Evolutionary conservation across 2,329 filamentous ascomycete species (phyloP).

Genomic region (Ascocoryne sarcoides): DNA sequence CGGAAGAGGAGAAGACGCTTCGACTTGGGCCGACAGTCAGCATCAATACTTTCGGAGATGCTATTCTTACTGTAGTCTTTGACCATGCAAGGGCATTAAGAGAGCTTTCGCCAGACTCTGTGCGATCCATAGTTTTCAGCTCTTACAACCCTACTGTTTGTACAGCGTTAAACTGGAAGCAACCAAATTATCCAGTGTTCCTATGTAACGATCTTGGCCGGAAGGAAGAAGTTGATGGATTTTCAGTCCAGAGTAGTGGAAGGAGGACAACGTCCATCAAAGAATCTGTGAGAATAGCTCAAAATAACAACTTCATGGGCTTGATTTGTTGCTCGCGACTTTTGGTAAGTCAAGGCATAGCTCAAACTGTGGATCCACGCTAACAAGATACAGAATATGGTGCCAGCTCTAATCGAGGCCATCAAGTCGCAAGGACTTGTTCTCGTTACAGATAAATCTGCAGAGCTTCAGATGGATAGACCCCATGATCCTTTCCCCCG

Average conservation of each 20-base stretch:
- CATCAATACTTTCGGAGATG: constrained; percentile 79
- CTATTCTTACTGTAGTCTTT: constrained; percentile 77
- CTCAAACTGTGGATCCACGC: background rate
- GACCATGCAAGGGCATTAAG: constrained; percentile 72
- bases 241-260: constrained; percentile 42
- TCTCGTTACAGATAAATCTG: constrained; percentile 78
- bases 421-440: constrained; percentile 93
- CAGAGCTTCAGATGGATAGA: constrained; percentile 30
- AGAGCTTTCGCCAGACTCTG: constrained; percentile 57
- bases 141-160: constrained; percentile 87
- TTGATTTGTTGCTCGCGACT: constrained; percentile 82
- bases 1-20: constrained; percentile 60
- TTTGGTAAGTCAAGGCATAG: constrained; percentile 51
- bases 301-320: constrained; percentile 98
- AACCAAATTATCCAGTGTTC: constrained; percentile 95
- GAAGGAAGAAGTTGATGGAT: constrained; percentile 35
- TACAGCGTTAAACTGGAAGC: constrained; percentile 96
- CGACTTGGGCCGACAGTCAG: constrained; percentile 68
- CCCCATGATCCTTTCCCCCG: constrained; percentile 43
- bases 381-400: constrained; percentile 62
- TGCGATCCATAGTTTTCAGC: constrained; percentile 86
- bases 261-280: constrained; percentile 79
- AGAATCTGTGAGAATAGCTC: constrained; percentile 84
- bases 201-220: constrained; percentile 85
- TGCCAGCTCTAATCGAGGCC: constrained; percentile 82